phyloP scores from a whole-genome alignment of 179 eudicot species.

The Silene coronaria region DNA sequence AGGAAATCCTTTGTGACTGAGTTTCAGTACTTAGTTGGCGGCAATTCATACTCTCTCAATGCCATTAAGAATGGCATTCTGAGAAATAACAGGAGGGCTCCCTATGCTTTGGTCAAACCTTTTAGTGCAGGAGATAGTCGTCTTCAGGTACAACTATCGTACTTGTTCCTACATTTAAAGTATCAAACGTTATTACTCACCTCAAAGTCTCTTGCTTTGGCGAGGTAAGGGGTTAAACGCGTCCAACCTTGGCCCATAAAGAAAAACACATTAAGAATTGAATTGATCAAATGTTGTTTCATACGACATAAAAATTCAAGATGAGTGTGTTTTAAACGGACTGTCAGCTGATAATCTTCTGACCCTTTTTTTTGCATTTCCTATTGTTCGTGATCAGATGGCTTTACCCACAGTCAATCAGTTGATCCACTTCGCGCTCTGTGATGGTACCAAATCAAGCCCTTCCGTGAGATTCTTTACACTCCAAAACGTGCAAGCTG shows the following conservation, averaged over 20 bases:
- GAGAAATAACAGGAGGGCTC: conserved; percentile 71
- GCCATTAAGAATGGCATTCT: conserved; percentile 71
- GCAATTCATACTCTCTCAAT: conserved; percentile 59
- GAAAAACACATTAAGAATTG: neutral
- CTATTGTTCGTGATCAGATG: conserved; percentile 40
- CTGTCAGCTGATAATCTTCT: neutral
- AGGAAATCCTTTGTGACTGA: conserved; percentile 62
- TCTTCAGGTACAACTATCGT: conserved; percentile 48
- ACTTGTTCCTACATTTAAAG: neutral
- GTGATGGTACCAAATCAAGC: conserved; percentile 79
- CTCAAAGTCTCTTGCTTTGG: neutral
- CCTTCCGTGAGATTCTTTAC: conserved; percentile 67
- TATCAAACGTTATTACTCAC: neutral
- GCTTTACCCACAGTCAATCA: conserved; percentile 54
- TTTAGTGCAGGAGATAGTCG: conserved; percentile 62
- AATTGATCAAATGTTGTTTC: neutral
- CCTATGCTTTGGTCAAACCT: conserved; percentile 64
- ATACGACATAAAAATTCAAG: neutral
- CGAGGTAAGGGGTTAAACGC: no score
- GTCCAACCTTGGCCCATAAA: neutral
- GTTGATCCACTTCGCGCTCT: conserved; percentile 76
- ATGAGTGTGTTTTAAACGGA: neutral
- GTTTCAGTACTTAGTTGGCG: conserved; percentile 72
- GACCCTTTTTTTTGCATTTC: neutral
- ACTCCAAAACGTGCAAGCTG: conserved; percentile 55